Conservation (phyloP, 306 rosid species). For the Cucurbita pepo region DNA sequence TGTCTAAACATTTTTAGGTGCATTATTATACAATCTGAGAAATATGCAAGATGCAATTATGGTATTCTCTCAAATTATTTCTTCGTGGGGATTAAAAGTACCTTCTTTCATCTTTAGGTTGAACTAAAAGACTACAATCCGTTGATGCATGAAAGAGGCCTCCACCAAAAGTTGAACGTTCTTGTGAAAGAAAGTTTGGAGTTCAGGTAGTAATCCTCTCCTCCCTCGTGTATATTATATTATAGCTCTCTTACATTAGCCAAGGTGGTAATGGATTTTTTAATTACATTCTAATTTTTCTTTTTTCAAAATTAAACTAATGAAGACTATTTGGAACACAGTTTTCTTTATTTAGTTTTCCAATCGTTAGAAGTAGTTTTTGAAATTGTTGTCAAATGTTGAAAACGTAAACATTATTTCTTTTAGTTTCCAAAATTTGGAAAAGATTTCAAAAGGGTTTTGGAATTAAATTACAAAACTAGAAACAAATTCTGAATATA, state of each 20-base stretch:
- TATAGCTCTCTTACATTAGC: not conserved
- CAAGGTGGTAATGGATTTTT: not conserved
- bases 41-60: not conserved
- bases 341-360: not conserved
- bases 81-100: not conserved
- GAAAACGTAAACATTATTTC: not conserved
- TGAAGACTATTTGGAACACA: not conserved
- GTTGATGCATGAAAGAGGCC: constrained; percentile 59
- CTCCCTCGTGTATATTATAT: not conserved
- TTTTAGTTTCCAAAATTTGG: not conserved
- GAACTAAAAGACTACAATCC: constrained; percentile 49
- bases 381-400: not conserved
- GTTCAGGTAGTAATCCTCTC: constrained; percentile 31
- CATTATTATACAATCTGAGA: not conserved
- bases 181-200: constrained; percentile 54
- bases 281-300: not conserved
- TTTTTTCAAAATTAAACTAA: not conserved
- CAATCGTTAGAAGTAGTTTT: not conserved
- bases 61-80: not conserved
- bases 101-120: constrained; percentile 27
- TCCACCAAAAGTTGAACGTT: constrained; percentile 52
- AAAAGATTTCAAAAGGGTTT: not conserved
- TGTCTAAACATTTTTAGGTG: not conserved
- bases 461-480: not conserved
- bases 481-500: not conserved